Evolutionary conservation across 2,329 filamentous ascomycete species (phyloP).

Genomic region (Xylariaceae sp.): DNA sequence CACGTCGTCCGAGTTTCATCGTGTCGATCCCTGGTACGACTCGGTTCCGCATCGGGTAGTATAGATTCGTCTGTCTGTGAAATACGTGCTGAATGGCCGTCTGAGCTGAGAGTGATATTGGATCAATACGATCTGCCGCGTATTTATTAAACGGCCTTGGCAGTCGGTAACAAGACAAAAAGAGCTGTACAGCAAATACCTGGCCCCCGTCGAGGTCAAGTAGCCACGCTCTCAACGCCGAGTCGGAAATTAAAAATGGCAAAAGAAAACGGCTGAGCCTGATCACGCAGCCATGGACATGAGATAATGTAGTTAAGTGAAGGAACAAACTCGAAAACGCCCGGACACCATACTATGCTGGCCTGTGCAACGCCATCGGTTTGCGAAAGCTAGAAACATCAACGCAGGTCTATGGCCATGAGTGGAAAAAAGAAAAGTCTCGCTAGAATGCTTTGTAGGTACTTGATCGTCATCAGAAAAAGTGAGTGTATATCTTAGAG

Average conservation of each 20-base stretch:
- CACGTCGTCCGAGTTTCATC: not conserved
- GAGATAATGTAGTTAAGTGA: slow-evolving; percentile 22
- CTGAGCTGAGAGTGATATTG: slow-evolving; percentile 1
- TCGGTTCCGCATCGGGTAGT: slow-evolving; percentile 6
- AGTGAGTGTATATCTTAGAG: slow-evolving; percentile 99
- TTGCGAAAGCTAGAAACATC: slow-evolving; percentile 49
- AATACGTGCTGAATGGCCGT: not conserved
- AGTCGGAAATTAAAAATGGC: slow-evolving; percentile 23
- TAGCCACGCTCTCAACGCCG: slow-evolving; percentile 12
- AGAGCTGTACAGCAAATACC: slow-evolving; percentile 4
- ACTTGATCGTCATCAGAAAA: slow-evolving; percentile 68
- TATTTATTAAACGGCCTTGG: not conserved
- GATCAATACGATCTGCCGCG: slow-evolving; percentile 1
- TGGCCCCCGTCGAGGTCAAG: not conserved
- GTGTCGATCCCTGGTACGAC: not conserved
- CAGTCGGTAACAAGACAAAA: not conserved
- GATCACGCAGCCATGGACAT: slow-evolving; percentile 19
- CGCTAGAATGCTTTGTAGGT: slow-evolving; percentile 28
- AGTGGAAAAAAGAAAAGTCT: slow-evolving; percentile 20
- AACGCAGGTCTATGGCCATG: slow-evolving; percentile 33
- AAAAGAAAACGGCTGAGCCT: slow-evolving; percentile 10
- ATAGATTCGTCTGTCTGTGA: not conserved
- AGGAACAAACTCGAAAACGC: slow-evolving; percentile 41
- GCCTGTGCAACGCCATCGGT: slow-evolving; percentile 46
- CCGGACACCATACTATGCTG: slow-evolving; percentile 55